Base-by-base conservation (phyloP, 768 basidiomycete genomes). In the Naganishia vaughanmartiniae region DNA sequence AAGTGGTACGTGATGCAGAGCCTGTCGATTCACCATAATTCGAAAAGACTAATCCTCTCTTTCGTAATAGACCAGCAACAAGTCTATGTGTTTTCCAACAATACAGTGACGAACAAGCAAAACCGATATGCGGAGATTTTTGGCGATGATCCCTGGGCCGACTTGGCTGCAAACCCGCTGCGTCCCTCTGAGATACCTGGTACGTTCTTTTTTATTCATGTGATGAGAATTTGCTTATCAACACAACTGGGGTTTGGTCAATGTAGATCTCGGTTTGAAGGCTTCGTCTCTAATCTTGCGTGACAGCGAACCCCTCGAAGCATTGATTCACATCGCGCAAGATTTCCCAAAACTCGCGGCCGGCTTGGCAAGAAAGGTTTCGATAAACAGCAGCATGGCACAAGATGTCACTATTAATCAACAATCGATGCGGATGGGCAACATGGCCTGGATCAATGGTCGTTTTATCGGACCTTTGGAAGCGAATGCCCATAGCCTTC, bases 291-390 rank as follows among this genome's bases (percentile, higher is more conserved):
- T 96, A 54, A 86, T 97, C 67, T 83, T 86, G 42, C 82, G 87
- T 33, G 88, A 91, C 24, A 67, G 83, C 58, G 76, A 84, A 15
- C 86, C 86, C 3, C 83, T 91, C 26, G 73, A 79, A 14, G 85
- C 86, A 0, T 84, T 96, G 42, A 85, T 84, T 55, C 84, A 87
- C 17, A 85, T 98, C 26, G 85, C 90, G 0, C 90, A 93, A 76
- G 89, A 94, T 80, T 95, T 97, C 82, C 94, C 95, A 0, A 89
- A 87, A 77, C 95, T 94, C 76, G 88, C 89, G 0, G 84, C 87
- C 0, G 83, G 88, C 3, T 83, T 96, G 34, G 86, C 90, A 0
- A 87, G 92, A 3, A 87, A 70, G 69, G 86, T 93, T 53, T 75
- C 82, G 1, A 82, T 87, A 2, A 85, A 86, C 69, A 77, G 81